These are phyloP conservation scores for Endotrypanum monterogeii DNA, from an alignment of 208 protist species.

Conservation along the genomic window DNA sequence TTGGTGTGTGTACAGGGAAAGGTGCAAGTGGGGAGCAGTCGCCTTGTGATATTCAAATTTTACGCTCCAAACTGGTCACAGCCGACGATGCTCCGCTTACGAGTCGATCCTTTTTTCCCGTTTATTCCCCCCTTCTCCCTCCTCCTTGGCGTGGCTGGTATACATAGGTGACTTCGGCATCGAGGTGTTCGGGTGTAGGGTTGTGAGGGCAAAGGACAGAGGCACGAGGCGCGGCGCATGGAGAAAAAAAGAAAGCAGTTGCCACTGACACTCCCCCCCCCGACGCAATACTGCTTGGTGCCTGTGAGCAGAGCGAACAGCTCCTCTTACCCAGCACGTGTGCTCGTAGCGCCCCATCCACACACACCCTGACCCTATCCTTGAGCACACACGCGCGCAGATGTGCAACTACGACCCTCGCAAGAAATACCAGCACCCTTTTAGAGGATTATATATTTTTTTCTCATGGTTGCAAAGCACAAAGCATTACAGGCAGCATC, in stretches of 20 bases:
- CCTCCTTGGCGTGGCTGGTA: no score
- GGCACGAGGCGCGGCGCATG: not conserved
- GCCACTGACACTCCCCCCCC: not conserved
- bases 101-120: no score
- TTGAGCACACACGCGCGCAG: not conserved
- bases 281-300: not conserved
- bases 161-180: no score
- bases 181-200: not conserved
- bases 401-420: not conserved
- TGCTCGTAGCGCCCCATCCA: not conserved
- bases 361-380: not conserved
- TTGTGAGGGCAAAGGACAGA: not conserved
- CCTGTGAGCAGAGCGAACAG: not conserved
- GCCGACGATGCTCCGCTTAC: not conserved
- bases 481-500: no score
- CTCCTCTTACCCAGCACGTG: not conserved
- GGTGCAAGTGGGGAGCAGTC: not conserved
- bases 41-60: not conserved
- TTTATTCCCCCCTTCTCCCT: not conserved
- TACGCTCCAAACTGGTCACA: not conserved
- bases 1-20: no score
- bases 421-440: no score
- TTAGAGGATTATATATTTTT: no score
- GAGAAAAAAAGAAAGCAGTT: not conserved
- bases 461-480: no score